A percentile compares a stretch with the other conserved stretches of the same genome.
Conservation (phyloP, 441 rosid genomes). For the Kokia cookei region DNA sequence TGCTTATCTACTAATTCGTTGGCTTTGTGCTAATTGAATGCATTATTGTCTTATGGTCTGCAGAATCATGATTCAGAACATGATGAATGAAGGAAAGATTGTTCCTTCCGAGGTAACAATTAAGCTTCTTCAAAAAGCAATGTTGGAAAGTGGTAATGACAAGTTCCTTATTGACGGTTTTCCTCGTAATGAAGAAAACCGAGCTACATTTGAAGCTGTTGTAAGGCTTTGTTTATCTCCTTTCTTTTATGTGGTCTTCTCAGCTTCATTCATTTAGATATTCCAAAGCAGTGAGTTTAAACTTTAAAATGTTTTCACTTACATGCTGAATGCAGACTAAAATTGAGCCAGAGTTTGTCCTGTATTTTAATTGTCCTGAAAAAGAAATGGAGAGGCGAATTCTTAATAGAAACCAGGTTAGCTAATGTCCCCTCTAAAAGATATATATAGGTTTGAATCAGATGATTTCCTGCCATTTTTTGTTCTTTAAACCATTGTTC, state of each 20-base stretch:
- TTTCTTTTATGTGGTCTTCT: background rate
- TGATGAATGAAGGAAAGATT: conserved; percentile 83
- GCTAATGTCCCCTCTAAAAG: background rate
- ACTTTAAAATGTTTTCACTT: background rate
- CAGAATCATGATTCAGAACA: conserved; percentile 78
- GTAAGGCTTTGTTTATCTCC: conserved; percentile 31
- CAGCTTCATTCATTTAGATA: background rate
- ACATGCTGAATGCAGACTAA: conserved; percentile 45
- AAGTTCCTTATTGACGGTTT: conserved; percentile 90
- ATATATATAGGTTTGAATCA: background rate
- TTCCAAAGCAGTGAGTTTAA: background rate
- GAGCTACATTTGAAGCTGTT: conserved; percentile 71
- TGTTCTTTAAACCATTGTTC: background rate
- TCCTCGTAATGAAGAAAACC: conserved; percentile 82
- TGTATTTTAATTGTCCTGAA: conserved; percentile 73
- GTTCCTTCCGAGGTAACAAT: conserved; percentile 95
- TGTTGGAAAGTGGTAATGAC: conserved; percentile 59
- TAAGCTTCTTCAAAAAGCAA: conserved; percentile 80
- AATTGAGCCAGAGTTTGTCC: conserved; percentile 65
- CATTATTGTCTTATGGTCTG: conserved; percentile 6
- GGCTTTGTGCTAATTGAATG: background rate
- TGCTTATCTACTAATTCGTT: background rate
- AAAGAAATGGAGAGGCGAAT: conserved; percentile 77
- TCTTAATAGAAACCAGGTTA: conserved; percentile 77
- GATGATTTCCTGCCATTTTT: background rate